Evolutionary conservation across 177 flowering plant species (phyloP).

Genomic region (Vitis hybrid): DNA sequence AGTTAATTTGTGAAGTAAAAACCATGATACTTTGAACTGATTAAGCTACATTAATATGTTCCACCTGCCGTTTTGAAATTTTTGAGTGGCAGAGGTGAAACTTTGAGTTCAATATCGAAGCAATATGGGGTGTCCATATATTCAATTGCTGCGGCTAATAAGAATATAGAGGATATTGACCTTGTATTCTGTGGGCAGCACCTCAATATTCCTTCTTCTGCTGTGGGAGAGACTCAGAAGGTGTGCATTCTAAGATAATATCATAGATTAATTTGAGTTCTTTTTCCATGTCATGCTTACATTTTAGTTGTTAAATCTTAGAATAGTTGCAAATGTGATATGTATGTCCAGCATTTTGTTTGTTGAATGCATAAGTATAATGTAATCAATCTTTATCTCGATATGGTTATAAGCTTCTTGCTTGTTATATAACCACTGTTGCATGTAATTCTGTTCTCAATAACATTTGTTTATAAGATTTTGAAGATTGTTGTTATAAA

Average conservation of each 20-base stretch:
- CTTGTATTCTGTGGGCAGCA: slow-evolving; percentile 36
- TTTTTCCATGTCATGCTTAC: neutral
- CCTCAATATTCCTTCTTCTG: slow-evolving; percentile 36
- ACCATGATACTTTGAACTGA: neutral
- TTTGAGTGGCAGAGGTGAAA: slow-evolving; percentile 37
- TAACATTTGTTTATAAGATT: too few species aligned
- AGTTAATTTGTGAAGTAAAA: neutral
- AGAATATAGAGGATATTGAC: slow-evolving; percentile 28
- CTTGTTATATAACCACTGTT: too few species aligned
- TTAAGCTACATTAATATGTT: neutral
- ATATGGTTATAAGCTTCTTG: too few species aligned
- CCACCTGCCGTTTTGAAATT: neutral
- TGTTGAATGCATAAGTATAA: too few species aligned
- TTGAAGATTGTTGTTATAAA: too few species aligned
- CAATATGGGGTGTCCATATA: slow-evolving; percentile 33
- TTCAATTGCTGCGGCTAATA: slow-evolving; percentile 35
- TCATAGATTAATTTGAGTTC: neutral
- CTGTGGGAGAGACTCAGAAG: slow-evolving; percentile 9
- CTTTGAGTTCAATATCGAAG: slow-evolving; percentile 40
- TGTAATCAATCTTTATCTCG: too few species aligned
- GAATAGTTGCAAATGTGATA: too few species aligned
- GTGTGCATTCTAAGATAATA: slow-evolving; percentile 19
- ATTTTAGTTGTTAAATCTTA: neutral
- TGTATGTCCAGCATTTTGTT: too few species aligned
- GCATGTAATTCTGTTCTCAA: too few species aligned